Evolutionary conservation across 371 early-diverging fungal genomes (phyloP).

Genomic region (Syncephalastrum monosporum): DNA sequence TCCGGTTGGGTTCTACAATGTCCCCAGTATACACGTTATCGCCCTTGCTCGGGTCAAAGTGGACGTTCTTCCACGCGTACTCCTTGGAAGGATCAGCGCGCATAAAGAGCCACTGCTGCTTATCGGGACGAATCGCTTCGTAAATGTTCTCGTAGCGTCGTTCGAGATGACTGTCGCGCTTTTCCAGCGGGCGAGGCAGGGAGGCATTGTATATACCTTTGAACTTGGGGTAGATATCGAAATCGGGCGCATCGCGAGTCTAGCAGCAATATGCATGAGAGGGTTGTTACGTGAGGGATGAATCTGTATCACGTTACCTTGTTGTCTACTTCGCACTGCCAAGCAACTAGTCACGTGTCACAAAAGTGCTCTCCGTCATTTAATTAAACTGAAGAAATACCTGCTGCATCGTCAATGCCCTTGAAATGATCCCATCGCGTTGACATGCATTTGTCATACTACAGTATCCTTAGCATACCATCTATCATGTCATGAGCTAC

Average conservation of each 20-base stretch:
- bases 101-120: slow-evolving; percentile 38
- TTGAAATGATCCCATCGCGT: slow-evolving; percentile 32
- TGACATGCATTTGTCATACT: slow-evolving; percentile 34
- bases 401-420: slow-evolving; percentile 33
- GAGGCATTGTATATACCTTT: slow-evolving; percentile 27
- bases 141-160: slow-evolving; percentile 23
- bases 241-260: slow-evolving; percentile 22
- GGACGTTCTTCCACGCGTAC: slow-evolving; percentile 21
- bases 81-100: slow-evolving; percentile 17
- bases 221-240: slow-evolving; percentile 31
- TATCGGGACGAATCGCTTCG: slow-evolving; percentile 30
- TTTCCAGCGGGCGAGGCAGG: slow-evolving; percentile 20
- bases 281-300: no score
- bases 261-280: no score
- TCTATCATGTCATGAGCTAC: not conserved
- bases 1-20: slow-evolving; percentile 20
- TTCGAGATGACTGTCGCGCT: slow-evolving; percentile 7
- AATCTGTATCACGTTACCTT: not conserved
- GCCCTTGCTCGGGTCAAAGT: slow-evolving; percentile 25
- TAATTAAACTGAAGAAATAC: slow-evolving; percentile 17
- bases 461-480: not conserved
- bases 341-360: not conserved
- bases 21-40: slow-evolving; percentile 17
- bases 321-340: slow-evolving; percentile 37
- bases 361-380: not conserved